Conservation (phyloP, 192 early-diverging fungal genomes). For the Coemansia sp. region DNA sequence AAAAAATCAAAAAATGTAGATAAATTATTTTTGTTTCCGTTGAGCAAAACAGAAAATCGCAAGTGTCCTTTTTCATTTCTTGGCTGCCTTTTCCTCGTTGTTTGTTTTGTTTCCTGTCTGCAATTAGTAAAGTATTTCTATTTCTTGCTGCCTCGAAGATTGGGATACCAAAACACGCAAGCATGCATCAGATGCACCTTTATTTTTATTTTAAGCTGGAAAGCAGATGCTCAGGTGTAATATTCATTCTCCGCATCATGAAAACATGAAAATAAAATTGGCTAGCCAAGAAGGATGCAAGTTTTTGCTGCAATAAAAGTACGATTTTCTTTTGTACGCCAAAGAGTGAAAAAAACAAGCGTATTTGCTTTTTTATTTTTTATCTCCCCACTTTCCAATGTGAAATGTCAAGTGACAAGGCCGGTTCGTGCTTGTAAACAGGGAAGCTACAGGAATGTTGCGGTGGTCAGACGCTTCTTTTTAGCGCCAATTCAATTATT, state of each 20-base stretch:
- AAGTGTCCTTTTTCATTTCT: not conserved
- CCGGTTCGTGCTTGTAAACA: not conserved
- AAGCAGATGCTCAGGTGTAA: not conserved
- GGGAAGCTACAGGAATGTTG: not conserved
- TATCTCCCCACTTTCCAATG: constrained; percentile 1
- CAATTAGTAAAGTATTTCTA: not conserved
- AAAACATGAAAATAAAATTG: not conserved
- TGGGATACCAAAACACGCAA: not conserved
- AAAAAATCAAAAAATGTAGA: constrained; percentile 3
- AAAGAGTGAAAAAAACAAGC: not conserved
- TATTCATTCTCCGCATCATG: not conserved
- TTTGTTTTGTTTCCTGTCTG: not conserved
- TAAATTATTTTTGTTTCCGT: not conserved
- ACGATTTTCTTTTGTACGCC: not conserved
- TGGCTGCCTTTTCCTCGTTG: constrained; percentile 13
- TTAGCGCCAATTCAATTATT: not conserved
- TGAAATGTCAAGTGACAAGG: not conserved
- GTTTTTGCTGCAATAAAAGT: not conserved
- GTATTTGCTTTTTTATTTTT: not conserved
- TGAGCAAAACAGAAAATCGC: not conserved
- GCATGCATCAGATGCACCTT: not conserved
- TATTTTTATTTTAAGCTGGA: not conserved
- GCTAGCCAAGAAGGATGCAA: not conserved
- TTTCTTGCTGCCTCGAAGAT: not conserved
- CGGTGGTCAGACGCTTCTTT: not conserved